Evolutionary conservation across 345 rosid genomes (phyloP), one percentile per base, ranked within the genome.

Genomic region (Populus tremula): DNA sequence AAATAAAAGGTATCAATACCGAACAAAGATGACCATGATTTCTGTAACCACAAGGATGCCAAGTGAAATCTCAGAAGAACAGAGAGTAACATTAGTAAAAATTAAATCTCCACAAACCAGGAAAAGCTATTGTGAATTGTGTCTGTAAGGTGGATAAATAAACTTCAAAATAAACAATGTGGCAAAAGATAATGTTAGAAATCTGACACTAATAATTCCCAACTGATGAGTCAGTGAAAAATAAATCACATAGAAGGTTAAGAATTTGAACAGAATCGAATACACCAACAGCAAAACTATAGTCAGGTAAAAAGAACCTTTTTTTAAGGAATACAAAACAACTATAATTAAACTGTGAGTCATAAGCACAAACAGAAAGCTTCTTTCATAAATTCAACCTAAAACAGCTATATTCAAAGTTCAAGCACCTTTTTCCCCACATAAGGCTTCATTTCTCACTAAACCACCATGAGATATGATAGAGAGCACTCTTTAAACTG

Each of bases 1-100:
- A 78, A 71, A 74, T 35, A 70, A 67, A 25, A 47, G 6, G 23
- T 84, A 76, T 88, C 82, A 84, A 67, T 73, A 69, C 72, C 73
- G 78, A 84, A 69, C 81, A 54, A 74, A 84, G 41, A 41, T 43
- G 43, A 45, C 16, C 41, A 17, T 49, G 8, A 56, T 67, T 61
- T 54, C 11, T 8, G 27, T 23, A 36, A 59, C 49, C 18, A 13
- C 31, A 3, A 43, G 12, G 41, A 45, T 33, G 71, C 64, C 71
- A 75, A 31, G 47, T 9, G 31, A 68, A 50, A 2, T 4, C 36
- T 67, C 41, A 25, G 35, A 21, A 25, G 56, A 31, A 39, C 27
- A 35, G 35, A 1, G 17, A 23, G 29, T 49, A 35, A 18, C 6
- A 6, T 65, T 66, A 23, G 13, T 63, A 29, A 64, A 27, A 74